Conservation (phyloP, 805 yeast genomes). For the Millerozyma miso region DNA sequence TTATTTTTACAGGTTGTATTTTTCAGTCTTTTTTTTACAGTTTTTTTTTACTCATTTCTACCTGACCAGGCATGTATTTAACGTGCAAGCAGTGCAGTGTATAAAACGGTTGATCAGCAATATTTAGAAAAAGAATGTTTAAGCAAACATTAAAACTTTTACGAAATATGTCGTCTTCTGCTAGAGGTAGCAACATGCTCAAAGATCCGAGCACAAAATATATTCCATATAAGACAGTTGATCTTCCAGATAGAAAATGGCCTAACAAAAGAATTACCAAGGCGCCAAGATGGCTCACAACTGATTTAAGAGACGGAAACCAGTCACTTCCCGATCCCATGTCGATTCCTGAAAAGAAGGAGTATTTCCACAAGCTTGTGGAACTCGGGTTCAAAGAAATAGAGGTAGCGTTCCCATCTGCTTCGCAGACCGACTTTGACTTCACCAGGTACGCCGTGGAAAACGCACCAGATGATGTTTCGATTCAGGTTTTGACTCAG, state of each 20-base stretch:
- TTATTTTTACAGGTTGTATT: background rate
- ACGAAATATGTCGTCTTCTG: slow-evolving; percentile 7
- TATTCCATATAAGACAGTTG: slow-evolving; percentile 49
- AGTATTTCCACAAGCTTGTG: slow-evolving; percentile 62
- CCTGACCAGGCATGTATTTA: background rate
- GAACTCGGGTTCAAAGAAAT: slow-evolving; percentile 79
- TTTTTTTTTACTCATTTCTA: background rate
- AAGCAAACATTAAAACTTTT: background rate
- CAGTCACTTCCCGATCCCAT: slow-evolving; percentile 84
- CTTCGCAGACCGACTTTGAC: slow-evolving; percentile 76
- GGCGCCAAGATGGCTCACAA: slow-evolving; percentile 80
- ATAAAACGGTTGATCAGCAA: background rate
- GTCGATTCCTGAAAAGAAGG: slow-evolving; percentile 74
- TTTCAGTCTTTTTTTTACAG: background rate
- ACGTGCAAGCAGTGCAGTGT: background rate
- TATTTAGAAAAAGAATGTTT: background rate
- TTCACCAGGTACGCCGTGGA: slow-evolving; percentile 73
- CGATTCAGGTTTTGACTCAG: slow-evolving; percentile 72
- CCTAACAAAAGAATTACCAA: slow-evolving; percentile 53
- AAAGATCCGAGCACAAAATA: slow-evolving; percentile 64
- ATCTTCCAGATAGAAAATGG: slow-evolving; percentile 67
- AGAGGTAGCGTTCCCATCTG: slow-evolving; percentile 79
- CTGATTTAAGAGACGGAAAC: slow-evolving; percentile 81
- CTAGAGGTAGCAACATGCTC: slow-evolving; percentile 26
- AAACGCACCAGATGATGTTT: slow-evolving; percentile 70